A percentile compares a stretch with the other conserved stretches of the same genome.
These are phyloP conservation scores for Pseudozyma flocculosa DNA, from an alignment of 1,284 basidiomycete species.

Conservation along the genomic window DNA sequence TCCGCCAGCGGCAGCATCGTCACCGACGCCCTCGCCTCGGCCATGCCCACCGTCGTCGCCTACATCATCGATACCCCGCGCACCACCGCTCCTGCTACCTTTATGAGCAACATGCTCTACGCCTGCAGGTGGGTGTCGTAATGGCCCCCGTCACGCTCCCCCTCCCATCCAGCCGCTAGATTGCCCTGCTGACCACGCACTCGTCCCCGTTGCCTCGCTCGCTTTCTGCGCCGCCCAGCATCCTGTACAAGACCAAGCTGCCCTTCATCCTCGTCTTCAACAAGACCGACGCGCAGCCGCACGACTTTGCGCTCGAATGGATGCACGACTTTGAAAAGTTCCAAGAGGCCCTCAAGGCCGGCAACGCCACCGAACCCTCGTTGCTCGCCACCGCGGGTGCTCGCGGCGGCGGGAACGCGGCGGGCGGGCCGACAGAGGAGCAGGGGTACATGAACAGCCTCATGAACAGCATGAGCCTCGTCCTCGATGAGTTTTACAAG, in stretches of 20 bases:
- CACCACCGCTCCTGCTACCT: conserved; percentile 91
- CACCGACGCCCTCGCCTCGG: conserved; percentile 92
- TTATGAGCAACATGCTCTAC: conserved; percentile 99
- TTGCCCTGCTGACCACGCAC: too few relatives aligned
- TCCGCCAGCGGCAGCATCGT: conserved; percentile 98
- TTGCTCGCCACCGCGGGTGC: conserved; percentile 7
- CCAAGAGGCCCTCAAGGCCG: conserved; percentile 61
- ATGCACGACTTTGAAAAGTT: conserved; percentile 91
- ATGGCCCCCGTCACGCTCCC: too few relatives aligned
- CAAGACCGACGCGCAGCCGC: conserved; percentile 88
- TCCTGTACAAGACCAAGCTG: conserved; percentile 95
- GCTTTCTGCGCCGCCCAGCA: conserved; percentile 63
- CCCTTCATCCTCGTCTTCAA: conserved; percentile 99
- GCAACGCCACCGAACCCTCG: conserved; percentile 61
- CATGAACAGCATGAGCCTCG: conserved; percentile 98
- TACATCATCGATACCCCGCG: conserved; percentile 98
- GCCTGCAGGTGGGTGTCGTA: conserved; percentile 79
- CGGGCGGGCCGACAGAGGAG: conserved; percentile 81
- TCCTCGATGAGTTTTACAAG: conserved; percentile 98
- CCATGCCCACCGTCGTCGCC: conserved; percentile 89
- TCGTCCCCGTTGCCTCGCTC: not conserved
- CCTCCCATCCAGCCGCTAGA: too few relatives aligned
- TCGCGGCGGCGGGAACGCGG: conserved; percentile 52
- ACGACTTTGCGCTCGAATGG: conserved; percentile 93
- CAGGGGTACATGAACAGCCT: conserved; percentile 97